phyloP scores from a whole-genome alignment of 306 rosid species.

The Lupinus albus region DNA sequence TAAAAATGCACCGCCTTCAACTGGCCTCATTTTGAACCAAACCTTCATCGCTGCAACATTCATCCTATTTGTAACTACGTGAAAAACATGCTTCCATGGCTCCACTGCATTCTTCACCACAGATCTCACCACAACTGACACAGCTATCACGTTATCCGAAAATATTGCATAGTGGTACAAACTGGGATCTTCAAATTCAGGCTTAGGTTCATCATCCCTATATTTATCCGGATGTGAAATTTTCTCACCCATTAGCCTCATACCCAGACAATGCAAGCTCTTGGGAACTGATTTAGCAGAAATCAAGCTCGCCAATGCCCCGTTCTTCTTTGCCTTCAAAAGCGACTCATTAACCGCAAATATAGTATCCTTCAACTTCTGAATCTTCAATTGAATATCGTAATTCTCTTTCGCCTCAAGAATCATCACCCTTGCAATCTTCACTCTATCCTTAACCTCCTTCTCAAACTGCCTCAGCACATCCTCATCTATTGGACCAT shows the following conservation, averaged over 20 bases:
- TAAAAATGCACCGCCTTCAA: constrained; percentile 77
- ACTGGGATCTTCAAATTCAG: constrained; percentile 87
- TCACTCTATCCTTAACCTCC: constrained; percentile 97
- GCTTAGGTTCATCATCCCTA: constrained; percentile 69
- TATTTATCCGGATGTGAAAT: constrained; percentile 82
- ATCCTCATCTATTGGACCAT: constrained; percentile 86
- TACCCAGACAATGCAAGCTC: constrained; percentile 96
- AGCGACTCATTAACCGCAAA: constrained; percentile 92
- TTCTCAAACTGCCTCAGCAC: constrained; percentile 91
- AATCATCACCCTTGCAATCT: constrained; percentile 75
- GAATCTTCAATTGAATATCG: constrained; percentile 93
- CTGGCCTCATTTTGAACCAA: constrained; percentile 97
- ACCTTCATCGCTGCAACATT: constrained; percentile 98
- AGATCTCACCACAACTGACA: constrained; percentile 91
- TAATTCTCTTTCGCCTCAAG: constrained; percentile 87
- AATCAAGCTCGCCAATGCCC: constrained; percentile 84
- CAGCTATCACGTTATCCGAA: constrained; percentile 90
- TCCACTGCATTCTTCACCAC: constrained; percentile 84
- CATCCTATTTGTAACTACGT: constrained; percentile 90
- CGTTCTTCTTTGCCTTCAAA: constrained; percentile 90
- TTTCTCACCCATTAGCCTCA: constrained; percentile 93
- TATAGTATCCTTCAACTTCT: constrained; percentile 95
- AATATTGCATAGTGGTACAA: constrained; percentile 94
- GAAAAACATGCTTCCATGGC: constrained; percentile 97
- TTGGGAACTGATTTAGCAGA: constrained; percentile 88